Conservation (phyloP, 2,329 filamentous ascomycete genomes). For the Pseudocercospora musae region DNA sequence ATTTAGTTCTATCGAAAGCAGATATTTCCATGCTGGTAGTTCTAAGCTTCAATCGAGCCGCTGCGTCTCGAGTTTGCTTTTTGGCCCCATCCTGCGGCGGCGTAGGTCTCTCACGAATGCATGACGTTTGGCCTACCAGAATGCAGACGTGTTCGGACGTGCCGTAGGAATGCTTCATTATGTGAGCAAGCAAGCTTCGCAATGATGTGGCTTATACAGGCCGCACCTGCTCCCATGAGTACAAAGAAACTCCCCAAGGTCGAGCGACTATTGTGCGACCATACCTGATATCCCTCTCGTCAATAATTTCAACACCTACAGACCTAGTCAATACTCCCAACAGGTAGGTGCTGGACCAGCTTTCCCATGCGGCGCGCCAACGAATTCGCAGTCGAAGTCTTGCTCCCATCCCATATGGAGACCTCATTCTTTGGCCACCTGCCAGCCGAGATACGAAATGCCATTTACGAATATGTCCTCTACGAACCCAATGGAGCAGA, state of each 20-base stretch:
- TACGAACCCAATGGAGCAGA: conserved; percentile 7
- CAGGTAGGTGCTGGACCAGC: background rate
- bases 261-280: background rate
- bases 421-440: conserved; percentile 8
- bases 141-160: conserved; percentile 1
- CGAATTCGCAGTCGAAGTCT: background rate
- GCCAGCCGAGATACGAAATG: conserved; percentile 18
- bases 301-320: background rate
- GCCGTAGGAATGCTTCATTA: conserved; percentile 1
- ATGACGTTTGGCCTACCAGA: conserved; percentile 8
- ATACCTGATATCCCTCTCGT: background rate
- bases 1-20: too few species aligned
- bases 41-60: background rate
- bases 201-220: background rate
- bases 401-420: background rate
- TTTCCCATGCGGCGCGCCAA: background rate
- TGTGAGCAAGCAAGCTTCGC: background rate
- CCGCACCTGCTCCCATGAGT: background rate
- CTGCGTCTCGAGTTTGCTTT: background rate
- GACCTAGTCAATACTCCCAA: background rate
- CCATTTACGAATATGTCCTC: conserved; percentile 17
- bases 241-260: background rate
- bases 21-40: too few species aligned
- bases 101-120: conserved; percentile 10
- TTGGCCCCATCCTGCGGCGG: background rate